Percentiles rank a stretch among this genome's conserved stretches.
Conservation (phyloP, 768 basidiomycete genomes). For the Pulveroboletus sp. region DNA sequence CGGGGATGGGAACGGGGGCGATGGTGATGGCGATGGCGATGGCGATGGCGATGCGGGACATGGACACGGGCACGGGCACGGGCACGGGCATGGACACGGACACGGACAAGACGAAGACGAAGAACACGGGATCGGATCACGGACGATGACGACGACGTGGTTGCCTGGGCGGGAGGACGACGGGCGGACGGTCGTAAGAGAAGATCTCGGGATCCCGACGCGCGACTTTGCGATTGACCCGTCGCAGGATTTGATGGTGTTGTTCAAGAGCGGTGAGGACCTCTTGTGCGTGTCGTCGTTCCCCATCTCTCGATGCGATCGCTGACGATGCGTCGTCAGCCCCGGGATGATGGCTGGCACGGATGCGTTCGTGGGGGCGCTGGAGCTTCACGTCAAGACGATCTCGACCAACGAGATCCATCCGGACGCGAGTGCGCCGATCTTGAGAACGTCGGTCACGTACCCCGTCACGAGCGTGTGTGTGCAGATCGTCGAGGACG, state of each 20-base stretch:
- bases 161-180: slow-evolving; percentile 13
- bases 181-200: slow-evolving; percentile 18
- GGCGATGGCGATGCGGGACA: too few relatives aligned
- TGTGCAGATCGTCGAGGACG: slow-evolving; percentile 52
- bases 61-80: too few relatives aligned
- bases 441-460: slow-evolving; percentile 24
- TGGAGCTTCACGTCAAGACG: slow-evolving; percentile 43
- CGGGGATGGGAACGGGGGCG: not conserved
- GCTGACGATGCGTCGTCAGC: slow-evolving; percentile 6
- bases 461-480: slow-evolving; percentile 30
- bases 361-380: slow-evolving; percentile 2
- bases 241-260: slow-evolving; percentile 53
- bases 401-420: slow-evolving; percentile 42
- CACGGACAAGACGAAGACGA: not conserved
- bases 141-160: slow-evolving; percentile 19
- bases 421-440: slow-evolving; percentile 35
- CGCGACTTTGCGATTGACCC: slow-evolving; percentile 67
- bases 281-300: slow-evolving; percentile 10
- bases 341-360: too few relatives aligned
- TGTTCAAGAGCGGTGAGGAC: slow-evolving; percentile 31
- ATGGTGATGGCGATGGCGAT: not conserved
- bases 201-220: slow-evolving; percentile 39
- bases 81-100: too few relatives aligned
- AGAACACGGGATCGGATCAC: slow-evolving; percentile 18
- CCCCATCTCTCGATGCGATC: too few relatives aligned